Evolutionary conservation across 139 green algal genomes (phyloP), one percentile per base, ranked within the genome.

Genomic region (Asterochloris erici): DNA sequence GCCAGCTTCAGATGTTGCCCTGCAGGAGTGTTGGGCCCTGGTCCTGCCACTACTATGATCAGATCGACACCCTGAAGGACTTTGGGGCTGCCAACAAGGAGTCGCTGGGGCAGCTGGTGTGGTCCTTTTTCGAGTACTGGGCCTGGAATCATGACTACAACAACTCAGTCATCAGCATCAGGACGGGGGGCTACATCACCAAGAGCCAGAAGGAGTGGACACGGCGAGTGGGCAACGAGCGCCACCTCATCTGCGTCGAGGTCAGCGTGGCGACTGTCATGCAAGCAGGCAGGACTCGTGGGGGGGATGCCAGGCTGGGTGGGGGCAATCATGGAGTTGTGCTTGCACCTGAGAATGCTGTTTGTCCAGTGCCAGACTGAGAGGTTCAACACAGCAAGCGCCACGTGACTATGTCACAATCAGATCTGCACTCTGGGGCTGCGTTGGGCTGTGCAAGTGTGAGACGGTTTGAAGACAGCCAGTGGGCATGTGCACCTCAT

Each of bases 111-210:
- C 86, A 97, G 86, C 89, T 98, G 85, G 80, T 98, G 61, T 90
- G 86, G 38, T 83, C 84, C 19, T 98, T 98, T 86, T 98, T 98
- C 79, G 90, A 95, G 84, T 97, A 98, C 86, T 98, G 95, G 95
- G 95, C 92, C 12, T 96, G 89, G 85, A 84, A 89, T 17, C 95
- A 98, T 85, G 93, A 98, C 89, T 98, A 96, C 91, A 91, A 88
- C 63, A 83, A 85, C 60, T 76, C 75, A 15, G 96, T 98, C 60
- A 81, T 98, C 77, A 93, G 83, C 77, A 84, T 98, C 6, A 89
- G 95, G 71, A 84, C 79, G 0, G 92, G 93, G n/a, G 84, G 83
- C 15, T 84, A 83, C 68, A 63, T 97, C 47, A 89, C 88, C 64
- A 98, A 98, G 89, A 73, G 82, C 12, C 84, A 92, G 63, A 98